Percentiles rank a stretch among this genome's conserved stretches.
Evolutionary conservation across 805 yeast species (phyloP).

Genomic region (Lachancea lanzarotensis): DNA sequence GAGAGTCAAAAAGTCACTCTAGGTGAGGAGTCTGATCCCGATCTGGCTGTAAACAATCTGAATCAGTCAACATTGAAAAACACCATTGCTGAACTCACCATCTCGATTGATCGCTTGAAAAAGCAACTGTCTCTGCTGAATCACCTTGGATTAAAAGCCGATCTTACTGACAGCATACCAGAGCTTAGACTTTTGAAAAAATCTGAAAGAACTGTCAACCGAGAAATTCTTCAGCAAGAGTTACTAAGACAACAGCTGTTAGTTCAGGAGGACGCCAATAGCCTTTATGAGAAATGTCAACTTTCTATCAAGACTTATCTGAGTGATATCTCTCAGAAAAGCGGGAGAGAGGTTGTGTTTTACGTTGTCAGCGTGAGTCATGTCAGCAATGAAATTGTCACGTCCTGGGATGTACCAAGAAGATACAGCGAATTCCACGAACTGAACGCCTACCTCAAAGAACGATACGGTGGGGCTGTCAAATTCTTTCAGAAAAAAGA

Average conservation of each 20-base stretch:
- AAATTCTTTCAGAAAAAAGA: constrained; percentile 42
- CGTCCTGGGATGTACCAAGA: constrained; percentile 88
- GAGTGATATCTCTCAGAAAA: constrained; percentile 45
- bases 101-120: constrained; percentile 50
- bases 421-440: constrained; percentile 78
- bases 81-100: constrained; percentile 53
- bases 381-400: constrained; percentile 40
- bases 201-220: constrained; percentile 57
- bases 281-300: constrained; percentile 60
- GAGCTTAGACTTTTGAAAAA: constrained; percentile 63
- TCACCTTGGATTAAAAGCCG: constrained; percentile 73
- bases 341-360: constrained; percentile 54
- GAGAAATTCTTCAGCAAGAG: constrained; percentile 71
- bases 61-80: constrained; percentile 41
- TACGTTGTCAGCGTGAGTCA: constrained; percentile 76
- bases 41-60: constrained; percentile 16
- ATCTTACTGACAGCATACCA: constrained; percentile 65
- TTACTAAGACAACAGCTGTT: constrained; percentile 71
- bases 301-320: constrained; percentile 46
- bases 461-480: constrained; percentile 43
- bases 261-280: constrained; percentile 76
- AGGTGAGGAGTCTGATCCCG: constrained; percentile 19
- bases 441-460: constrained; percentile 57
- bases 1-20: constrained; percentile 14
- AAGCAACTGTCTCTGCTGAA: constrained; percentile 60